Conservation (phyloP, 306 rosid species). For the Corylus avellana region DNA sequence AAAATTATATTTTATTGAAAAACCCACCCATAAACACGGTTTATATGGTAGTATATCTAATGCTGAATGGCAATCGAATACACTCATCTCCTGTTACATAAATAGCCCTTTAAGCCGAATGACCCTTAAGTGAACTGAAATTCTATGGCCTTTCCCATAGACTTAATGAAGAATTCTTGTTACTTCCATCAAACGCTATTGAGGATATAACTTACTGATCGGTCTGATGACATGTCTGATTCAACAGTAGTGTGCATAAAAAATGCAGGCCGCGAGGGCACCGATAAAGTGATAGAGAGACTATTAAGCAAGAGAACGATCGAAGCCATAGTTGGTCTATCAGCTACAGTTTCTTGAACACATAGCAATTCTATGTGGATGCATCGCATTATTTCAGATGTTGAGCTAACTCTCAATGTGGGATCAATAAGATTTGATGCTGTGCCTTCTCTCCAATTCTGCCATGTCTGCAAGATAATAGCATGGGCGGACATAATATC, state of each 20-base stretch:
- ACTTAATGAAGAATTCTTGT: no score
- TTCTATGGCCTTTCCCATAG: no score
- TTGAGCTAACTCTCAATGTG: neutral
- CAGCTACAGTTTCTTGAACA: slow-evolving; percentile 43
- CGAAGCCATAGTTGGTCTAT: slow-evolving; percentile 54
- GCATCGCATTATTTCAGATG: slow-evolving; percentile 35
- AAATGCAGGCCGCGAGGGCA: slow-evolving; percentile 45
- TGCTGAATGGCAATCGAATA: no score
- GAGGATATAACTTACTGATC: no score
- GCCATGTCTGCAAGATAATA: slow-evolving; percentile 25
- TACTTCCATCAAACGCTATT: no score
- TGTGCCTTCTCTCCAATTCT: slow-evolving; percentile 19
- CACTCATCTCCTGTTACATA: no score
- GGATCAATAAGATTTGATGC: slow-evolving; percentile 11
- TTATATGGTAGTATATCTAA: no score
- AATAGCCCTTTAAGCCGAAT: no score
- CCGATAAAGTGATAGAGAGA: slow-evolving; percentile 23
- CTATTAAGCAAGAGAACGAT: slow-evolving; percentile 44
- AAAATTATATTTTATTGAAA: no score
- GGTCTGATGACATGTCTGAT: no score
- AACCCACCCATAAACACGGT: no score
- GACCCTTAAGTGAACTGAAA: no score
- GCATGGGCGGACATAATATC: neutral
- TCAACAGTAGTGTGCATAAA: slow-evolving; percentile 17
- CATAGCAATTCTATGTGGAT: slow-evolving; percentile 63